phyloP scores from a whole-genome alignment of 2,329 filamentous ascomycete genomes.

The Cladosporium sp. region DNA sequence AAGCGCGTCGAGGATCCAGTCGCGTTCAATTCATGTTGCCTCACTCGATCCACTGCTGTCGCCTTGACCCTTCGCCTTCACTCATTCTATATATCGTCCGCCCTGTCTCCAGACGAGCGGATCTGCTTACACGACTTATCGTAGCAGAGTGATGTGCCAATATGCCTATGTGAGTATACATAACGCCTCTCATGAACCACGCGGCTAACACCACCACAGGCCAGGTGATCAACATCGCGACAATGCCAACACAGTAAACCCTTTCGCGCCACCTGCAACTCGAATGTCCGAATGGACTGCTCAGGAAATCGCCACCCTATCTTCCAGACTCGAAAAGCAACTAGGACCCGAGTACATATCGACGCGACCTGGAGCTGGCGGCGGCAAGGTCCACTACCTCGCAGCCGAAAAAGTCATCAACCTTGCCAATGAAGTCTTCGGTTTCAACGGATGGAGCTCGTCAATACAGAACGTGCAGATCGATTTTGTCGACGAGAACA shows the following conservation, averaged over 20 bases:
- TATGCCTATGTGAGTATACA: constrained; percentile 28
- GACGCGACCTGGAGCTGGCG: constrained; percentile 73
- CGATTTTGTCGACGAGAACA: constrained; percentile 88
- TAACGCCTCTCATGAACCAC: not conserved
- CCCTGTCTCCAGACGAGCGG: not conserved
- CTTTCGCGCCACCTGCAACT: constrained; percentile 69
- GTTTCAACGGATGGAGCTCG: constrained; percentile 96
- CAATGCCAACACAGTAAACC: constrained; percentile 56
- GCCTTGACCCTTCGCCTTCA: not conserved
- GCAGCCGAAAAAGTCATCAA: constrained; percentile 96
- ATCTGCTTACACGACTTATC: not conserved
- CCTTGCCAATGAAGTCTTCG: constrained; percentile 90
- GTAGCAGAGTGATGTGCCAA: constrained; percentile 14
- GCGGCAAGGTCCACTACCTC: constrained; percentile 86
- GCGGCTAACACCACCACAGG: constrained; percentile 20
- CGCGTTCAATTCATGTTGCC: constrained; percentile 1
- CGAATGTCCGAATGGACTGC: constrained; percentile 79
- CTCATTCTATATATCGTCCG: not conserved
- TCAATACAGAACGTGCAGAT: constrained; percentile 93
- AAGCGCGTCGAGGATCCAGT: not conserved
- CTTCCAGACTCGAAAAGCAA: constrained; percentile 83
- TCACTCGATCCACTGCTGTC: constrained; percentile 4
- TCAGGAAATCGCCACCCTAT: constrained; percentile 82
- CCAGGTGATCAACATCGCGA: constrained; percentile 35
- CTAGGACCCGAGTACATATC: constrained; percentile 96